phyloP scores from a whole-genome alignment of 495 filamentous ascomycete genomes.

The Usnea hakonensis region DNA sequence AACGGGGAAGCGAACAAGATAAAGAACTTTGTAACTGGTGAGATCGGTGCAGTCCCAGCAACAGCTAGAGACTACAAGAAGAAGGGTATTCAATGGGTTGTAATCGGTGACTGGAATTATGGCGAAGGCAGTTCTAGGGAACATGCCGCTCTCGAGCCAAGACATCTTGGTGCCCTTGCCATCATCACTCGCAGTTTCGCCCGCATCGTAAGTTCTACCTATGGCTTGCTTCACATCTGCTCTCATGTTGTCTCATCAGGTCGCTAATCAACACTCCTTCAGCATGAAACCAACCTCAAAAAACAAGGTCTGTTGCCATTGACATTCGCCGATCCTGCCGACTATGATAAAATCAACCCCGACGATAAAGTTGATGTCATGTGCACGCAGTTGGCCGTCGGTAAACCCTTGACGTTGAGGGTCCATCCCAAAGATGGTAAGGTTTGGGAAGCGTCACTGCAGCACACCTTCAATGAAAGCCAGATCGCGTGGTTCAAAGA shows the following conservation, averaged over 20 bases:
- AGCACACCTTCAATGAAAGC: constrained; percentile 93
- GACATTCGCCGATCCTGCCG: constrained; percentile 86
- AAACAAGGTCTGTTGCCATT: constrained; percentile 99
- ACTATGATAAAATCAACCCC: constrained; percentile 95
- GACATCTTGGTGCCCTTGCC: constrained; percentile 92
- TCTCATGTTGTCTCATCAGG: neutral
- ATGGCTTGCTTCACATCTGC: neutral
- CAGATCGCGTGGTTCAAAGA: constrained; percentile 99
- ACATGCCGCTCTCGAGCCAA: constrained; percentile 94
- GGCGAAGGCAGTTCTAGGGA: constrained; percentile 96
- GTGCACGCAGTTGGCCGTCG: constrained; percentile 85
- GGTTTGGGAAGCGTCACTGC: constrained; percentile 72
- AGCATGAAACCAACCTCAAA: constrained; percentile 99
- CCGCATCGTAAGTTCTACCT: constrained; percentile 60
- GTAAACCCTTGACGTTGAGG: constrained; percentile 84
- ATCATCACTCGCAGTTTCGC: constrained; percentile 96
- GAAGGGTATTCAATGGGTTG: constrained; percentile 92
- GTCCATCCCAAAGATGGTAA: constrained; percentile 76
- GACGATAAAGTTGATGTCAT: constrained; percentile 86
- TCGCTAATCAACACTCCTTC: neutral
- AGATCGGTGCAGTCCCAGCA: constrained; percentile 81
- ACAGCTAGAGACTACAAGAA: constrained; percentile 98
- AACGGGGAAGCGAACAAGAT: constrained; percentile 99
- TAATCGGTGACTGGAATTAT: constrained; percentile 99
- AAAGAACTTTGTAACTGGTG: constrained; percentile 79